These are phyloP conservation scores for Pezicula rhizophila DNA, from an alignment of 2,329 filamentous ascomycete species.

Conservation along the genomic window DNA sequence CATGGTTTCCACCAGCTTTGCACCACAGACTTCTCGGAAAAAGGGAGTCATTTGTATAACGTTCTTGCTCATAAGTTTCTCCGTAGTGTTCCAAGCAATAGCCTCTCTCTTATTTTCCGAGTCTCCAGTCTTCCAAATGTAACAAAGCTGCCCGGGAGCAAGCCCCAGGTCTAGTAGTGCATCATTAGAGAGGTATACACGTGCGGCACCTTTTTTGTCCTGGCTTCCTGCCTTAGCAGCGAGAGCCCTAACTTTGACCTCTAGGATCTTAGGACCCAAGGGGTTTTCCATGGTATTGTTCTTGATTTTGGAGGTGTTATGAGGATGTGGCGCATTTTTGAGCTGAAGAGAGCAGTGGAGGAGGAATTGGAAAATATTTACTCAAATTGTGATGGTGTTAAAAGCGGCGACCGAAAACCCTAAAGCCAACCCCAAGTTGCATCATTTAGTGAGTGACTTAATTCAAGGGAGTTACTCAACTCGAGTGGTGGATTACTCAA, in stretches of 20 bases:
- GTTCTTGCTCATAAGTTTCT: constrained; percentile 56
- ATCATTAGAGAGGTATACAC: constrained; percentile 24
- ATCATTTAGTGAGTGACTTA: too few relatives aligned
- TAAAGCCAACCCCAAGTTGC: too few relatives aligned
- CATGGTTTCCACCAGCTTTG: constrained; percentile 67
- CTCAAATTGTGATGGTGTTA: too few relatives aligned
- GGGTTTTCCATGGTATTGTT: constrained; percentile 16
- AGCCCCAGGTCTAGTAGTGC: constrained; percentile 50
- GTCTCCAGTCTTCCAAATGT: constrained; percentile 35
- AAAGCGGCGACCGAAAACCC: too few relatives aligned
- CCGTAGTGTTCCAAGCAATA: constrained; percentile 55
- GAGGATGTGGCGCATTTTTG: neutral
- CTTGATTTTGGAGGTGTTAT: constrained; percentile 13
- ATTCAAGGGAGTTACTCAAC: too few relatives aligned
- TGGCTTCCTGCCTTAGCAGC: constrained; percentile 18
- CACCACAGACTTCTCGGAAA: constrained; percentile 65
- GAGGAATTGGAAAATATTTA: constrained; percentile 2
- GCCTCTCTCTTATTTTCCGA: constrained; percentile 29
- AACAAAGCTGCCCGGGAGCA: constrained; percentile 52
- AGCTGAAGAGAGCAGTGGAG: neutral
- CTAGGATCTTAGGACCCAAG: constrained; percentile 27
- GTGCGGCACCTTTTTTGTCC: constrained; percentile 26
- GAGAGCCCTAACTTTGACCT: constrained; percentile 28
- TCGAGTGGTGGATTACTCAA: too few relatives aligned
- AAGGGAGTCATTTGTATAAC: constrained; percentile 67